phyloP scores from a whole-genome alignment of 1,284 basidiomycete genomes.

The Moesziomyces globuligerus region DNA sequence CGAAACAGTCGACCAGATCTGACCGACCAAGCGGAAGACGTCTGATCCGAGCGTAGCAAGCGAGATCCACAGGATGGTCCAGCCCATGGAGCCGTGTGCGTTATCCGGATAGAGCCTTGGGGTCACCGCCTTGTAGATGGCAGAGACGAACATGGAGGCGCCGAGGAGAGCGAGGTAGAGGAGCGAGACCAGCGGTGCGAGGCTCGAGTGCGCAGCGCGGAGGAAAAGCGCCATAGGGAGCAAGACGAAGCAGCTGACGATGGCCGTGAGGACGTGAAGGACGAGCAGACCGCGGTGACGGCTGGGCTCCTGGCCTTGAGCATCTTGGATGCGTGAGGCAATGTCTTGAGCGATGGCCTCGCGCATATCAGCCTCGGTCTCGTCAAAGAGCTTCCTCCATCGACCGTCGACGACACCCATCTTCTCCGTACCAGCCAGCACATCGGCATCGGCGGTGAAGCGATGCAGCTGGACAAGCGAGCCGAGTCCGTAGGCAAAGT shows the following conservation, averaged over 20 bases:
- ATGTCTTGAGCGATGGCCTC: slow-evolving; percentile 47
- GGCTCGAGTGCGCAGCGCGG: slow-evolving; percentile 52
- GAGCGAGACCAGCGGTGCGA: slow-evolving; percentile 50
- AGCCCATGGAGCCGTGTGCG: slow-evolving; percentile 52
- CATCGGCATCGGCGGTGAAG: slow-evolving; percentile 40
- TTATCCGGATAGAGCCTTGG: slow-evolving; percentile 60
- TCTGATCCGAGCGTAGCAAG: slow-evolving; percentile 47
- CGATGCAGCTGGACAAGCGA: slow-evolving; percentile 40
- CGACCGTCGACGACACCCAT: slow-evolving; percentile 56
- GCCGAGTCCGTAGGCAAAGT: slow-evolving; percentile 55
- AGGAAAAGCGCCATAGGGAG: slow-evolving; percentile 57
- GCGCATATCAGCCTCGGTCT: slow-evolving; percentile 23
- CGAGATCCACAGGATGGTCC: slow-evolving; percentile 55
- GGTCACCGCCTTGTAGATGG: slow-evolving; percentile 59
- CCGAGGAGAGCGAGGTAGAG: slow-evolving; percentile 52
- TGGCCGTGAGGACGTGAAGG: slow-evolving; percentile 43
- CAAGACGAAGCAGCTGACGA: slow-evolving; percentile 59
- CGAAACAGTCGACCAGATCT: slow-evolving; percentile 22
- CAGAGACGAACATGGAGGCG: slow-evolving; percentile 47
- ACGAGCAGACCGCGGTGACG: slow-evolving; percentile 44
- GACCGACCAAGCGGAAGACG: slow-evolving; percentile 40
- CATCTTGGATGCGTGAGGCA: slow-evolving; percentile 16
- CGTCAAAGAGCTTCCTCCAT: slow-evolving; percentile 62
- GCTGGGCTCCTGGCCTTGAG: slow-evolving; percentile 17
- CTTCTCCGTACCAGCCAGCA: slow-evolving; percentile 33